These are phyloP conservation scores for Xylaria multiplex DNA, from an alignment of 2,329 filamentous ascomycete genomes.

Conservation along the genomic window DNA sequence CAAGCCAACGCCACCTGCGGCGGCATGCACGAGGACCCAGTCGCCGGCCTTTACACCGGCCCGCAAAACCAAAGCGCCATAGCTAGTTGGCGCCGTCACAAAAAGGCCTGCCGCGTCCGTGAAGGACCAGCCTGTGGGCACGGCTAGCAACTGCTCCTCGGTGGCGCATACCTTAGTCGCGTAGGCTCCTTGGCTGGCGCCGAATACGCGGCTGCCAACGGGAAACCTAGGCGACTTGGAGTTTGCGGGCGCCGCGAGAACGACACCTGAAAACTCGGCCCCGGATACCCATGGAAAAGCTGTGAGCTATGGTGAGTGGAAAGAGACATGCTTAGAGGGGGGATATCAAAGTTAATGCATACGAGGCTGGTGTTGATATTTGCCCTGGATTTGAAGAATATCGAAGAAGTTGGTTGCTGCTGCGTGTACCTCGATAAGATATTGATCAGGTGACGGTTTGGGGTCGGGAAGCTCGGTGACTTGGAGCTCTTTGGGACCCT, in stretches of 20 bases:
- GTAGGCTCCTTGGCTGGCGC: slow-evolving; percentile 86
- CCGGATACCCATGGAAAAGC: slow-evolving; percentile 88
- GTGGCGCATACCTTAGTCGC: slow-evolving; percentile 76
- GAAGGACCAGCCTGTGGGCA: slow-evolving; percentile 85
- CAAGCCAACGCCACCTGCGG: slow-evolving; percentile 89
- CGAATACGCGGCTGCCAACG: slow-evolving; percentile 85
- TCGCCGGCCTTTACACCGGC: slow-evolving; percentile 83
- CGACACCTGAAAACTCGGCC: slow-evolving; percentile 83
- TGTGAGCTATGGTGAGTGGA: slow-evolving; percentile 42
- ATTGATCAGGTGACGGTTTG: slow-evolving; percentile 75
- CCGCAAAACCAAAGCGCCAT: slow-evolving; percentile 81
- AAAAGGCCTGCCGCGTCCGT: slow-evolving; percentile 88
- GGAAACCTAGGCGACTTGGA: slow-evolving; percentile 68
- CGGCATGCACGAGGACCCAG: slow-evolving; percentile 89
- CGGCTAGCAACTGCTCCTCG: slow-evolving; percentile 74
- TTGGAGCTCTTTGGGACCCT: slow-evolving; percentile 82
- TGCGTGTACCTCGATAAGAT: slow-evolving; percentile 87
- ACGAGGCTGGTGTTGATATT: slow-evolving; percentile 92
- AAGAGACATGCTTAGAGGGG: too few species aligned
- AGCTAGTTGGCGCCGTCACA: slow-evolving; percentile 90
- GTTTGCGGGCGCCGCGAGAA: slow-evolving; percentile 72
- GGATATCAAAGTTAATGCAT: slow-evolving; percentile 37
- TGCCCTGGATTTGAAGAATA: slow-evolving; percentile 91
- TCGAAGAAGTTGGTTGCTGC: slow-evolving; percentile 97
- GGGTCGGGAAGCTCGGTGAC: slow-evolving; percentile 81